These are phyloP conservation scores for Aspergillus unguis DNA, from an alignment of 2,329 filamentous ascomycete species.

Conservation along the genomic window DNA sequence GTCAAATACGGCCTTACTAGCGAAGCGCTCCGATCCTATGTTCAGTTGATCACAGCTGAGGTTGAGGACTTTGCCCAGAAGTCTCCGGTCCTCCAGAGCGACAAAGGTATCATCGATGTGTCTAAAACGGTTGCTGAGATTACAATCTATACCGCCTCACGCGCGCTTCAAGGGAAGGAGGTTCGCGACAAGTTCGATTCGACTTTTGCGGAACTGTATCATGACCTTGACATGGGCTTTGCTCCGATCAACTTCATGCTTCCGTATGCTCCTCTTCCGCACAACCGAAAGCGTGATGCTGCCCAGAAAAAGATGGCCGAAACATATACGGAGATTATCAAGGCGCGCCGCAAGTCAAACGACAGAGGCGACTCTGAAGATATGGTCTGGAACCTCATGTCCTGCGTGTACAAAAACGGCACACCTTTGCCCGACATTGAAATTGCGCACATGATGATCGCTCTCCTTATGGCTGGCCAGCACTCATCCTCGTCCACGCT, in stretches of 20 bases:
- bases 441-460: slow-evolving; percentile 91
- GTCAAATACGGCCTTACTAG: slow-evolving; percentile 63
- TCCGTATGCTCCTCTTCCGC: slow-evolving; percentile 83
- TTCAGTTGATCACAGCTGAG: slow-evolving; percentile 73
- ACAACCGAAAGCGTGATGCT: slow-evolving; percentile 75
- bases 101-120: slow-evolving; percentile 68
- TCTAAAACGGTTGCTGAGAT: slow-evolving; percentile 76
- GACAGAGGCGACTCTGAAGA: slow-evolving; percentile 59
- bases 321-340: slow-evolving; percentile 78
- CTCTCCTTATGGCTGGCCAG: slow-evolving; percentile 85
- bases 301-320: slow-evolving; percentile 78
- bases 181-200: slow-evolving; percentile 78
- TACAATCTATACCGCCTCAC: slow-evolving; percentile 85
- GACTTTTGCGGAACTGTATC: slow-evolving; percentile 76
- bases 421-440: slow-evolving; percentile 75
- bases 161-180: slow-evolving; percentile 78
- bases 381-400: slow-evolving; percentile 91
- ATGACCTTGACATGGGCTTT: slow-evolving; percentile 88
- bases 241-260: slow-evolving; percentile 86
- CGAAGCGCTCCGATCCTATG: slow-evolving; percentile 66
- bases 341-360: slow-evolving; percentile 60
- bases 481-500: slow-evolving; percentile 82
- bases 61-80: slow-evolving; percentile 69
- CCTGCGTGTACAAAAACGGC: slow-evolving; percentile 79
- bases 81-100: slow-evolving; percentile 63